These are phyloP conservation scores for Metarhizium anisopliae DNA, from an alignment of 2,329 filamentous ascomycete genomes.

Conservation along the genomic window DNA sequence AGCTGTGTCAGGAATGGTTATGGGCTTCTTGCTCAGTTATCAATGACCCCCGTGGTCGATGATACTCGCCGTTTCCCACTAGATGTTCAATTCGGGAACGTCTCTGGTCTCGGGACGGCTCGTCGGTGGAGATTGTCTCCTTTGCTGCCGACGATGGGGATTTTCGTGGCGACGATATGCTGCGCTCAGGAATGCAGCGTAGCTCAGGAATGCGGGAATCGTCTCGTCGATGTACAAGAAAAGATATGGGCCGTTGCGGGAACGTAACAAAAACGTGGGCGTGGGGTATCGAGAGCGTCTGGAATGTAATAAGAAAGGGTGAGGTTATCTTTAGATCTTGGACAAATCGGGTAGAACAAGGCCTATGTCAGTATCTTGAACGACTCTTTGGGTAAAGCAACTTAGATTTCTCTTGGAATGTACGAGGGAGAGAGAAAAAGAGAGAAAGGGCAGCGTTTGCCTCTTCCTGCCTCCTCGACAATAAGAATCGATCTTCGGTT, in stretches of 20 bases:
- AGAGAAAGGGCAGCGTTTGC: neutral
- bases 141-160: neutral
- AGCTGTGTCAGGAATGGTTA: neutral
- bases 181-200: neutral
- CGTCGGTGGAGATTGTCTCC: neutral
- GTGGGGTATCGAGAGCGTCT: conserved; percentile 1
- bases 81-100: neutral
- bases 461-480: neutral
- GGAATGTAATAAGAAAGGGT: conserved; percentile 3
- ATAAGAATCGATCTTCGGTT: conserved; percentile 1
- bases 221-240: neutral
- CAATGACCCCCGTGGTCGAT: neutral
- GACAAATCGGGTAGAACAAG: conserved; percentile 1
- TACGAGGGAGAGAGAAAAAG: neutral
- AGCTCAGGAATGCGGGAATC: conserved; percentile 1
- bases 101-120: conserved; percentile 4
- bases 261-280: neutral
- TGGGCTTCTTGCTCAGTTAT: neutral
- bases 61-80: neutral
- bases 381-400: conserved; percentile 1
- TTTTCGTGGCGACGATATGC: neutral
- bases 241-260: neutral
- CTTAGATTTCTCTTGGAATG: conserved; percentile 2
- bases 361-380: neutral
- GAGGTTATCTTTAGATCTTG: neutral